Conservation (phyloP, 805 yeast species). For the Candida insectorum region DNA sequence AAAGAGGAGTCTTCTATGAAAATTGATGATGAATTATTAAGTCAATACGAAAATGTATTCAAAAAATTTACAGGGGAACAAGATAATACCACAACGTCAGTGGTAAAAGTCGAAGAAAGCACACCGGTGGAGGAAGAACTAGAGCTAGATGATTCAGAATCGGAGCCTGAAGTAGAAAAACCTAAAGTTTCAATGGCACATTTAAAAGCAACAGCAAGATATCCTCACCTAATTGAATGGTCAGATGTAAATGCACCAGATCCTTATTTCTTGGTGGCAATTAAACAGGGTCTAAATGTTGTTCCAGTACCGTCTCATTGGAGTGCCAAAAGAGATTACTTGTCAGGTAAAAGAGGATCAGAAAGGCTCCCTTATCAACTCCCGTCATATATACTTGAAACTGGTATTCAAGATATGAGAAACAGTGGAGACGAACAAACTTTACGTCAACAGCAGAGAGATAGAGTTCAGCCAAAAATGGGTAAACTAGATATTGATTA, state of each 20-base stretch:
- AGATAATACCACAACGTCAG: conserved; percentile 1
- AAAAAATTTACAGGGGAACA: conserved; percentile 1
- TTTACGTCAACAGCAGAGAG: conserved; percentile 72
- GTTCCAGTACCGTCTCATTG: conserved; percentile 85
- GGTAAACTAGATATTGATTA: conserved; percentile 85
- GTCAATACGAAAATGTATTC: conserved; percentile 1
- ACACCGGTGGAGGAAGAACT: conserved; percentile 4
- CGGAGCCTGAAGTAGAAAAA: conserved; percentile 52
- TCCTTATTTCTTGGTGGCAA: conserved; percentile 59
- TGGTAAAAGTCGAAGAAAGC: conserved; percentile 2
- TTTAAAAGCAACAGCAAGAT: conserved; percentile 55
- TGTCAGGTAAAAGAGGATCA: conserved; percentile 61
- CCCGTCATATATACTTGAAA: conserved; percentile 73
- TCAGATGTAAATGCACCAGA: conserved; percentile 81
- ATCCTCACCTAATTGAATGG: conserved; percentile 83
- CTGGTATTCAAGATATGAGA: conserved; percentile 88
- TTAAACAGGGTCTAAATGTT: conserved; percentile 63
- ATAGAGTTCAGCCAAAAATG: conserved; percentile 84
- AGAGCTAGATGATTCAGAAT: conserved; percentile 21
- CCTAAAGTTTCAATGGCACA: conserved; percentile 63
- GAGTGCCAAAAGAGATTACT: conserved; percentile 73
- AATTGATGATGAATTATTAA: not conserved
- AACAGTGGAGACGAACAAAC: conserved; percentile 55
- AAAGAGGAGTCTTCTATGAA: too few species aligned
- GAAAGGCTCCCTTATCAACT: conserved; percentile 71